A percentile compares a stretch with the other conserved stretches of the same genome.
Conservation (phyloP, 1,139 yeast species). For the Blastobotrys indianensis region DNA sequence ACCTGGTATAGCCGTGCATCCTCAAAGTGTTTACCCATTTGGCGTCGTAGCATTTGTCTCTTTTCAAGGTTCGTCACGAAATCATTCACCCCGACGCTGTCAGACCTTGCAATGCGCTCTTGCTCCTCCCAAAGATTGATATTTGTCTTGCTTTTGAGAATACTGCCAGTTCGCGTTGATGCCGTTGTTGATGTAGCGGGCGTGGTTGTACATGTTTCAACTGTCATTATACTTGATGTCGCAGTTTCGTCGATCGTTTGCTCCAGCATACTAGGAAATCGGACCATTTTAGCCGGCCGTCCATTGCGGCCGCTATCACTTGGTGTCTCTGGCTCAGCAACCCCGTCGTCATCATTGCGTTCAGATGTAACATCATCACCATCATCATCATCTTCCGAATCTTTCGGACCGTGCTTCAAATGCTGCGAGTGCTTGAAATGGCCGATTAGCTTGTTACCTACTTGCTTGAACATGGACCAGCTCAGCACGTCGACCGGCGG, state of each 20-base stretch:
- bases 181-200: not conserved
- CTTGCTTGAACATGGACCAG: constrained; percentile 3
- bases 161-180: constrained; percentile 4
- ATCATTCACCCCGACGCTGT: constrained; percentile 4
- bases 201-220: not conserved
- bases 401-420: no score
- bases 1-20: constrained; percentile 5
- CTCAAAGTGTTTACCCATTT: constrained; percentile 7
- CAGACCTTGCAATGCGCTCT: constrained; percentile 6
- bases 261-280: not conserved
- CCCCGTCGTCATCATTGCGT: not conserved
- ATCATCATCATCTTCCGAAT: no score
- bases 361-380: no score
- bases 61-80: constrained; percentile 6
- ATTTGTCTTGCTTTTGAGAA: constrained; percentile 13
- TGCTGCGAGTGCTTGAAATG: not conserved
- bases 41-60: constrained; percentile 7
- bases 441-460: not conserved
- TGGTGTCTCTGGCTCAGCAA: not conserved
- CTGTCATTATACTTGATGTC: not conserved
- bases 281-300: not conserved
- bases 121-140: constrained; percentile 10
- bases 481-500: not conserved
- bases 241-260: not conserved
- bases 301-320: constrained; percentile 2